These are phyloP conservation scores for Phytophthora kernoviae DNA, from an alignment of 352 stramenopile species.

Conservation along the genomic window DNA sequence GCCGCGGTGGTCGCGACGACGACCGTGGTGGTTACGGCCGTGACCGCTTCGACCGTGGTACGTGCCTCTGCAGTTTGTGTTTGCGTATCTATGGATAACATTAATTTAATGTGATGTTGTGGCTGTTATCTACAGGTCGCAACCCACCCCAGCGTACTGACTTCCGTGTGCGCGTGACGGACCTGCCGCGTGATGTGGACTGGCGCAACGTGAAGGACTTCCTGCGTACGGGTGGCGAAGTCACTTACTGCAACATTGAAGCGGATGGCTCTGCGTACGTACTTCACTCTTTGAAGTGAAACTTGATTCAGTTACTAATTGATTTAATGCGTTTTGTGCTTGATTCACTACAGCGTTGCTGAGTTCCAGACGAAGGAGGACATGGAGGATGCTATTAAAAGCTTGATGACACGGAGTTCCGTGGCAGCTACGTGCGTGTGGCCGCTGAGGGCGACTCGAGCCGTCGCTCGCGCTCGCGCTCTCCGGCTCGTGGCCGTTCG, in stretches of 20 bases:
- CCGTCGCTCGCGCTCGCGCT: slow-evolving; percentile 64
- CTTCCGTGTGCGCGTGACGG: slow-evolving; percentile 77
- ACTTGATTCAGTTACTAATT: slow-evolving; percentile 3
- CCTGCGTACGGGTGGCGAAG: slow-evolving; percentile 79
- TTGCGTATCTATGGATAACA: not conserved
- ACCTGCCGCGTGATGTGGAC: slow-evolving; percentile 77
- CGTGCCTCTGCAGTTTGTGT: slow-evolving; percentile 10
- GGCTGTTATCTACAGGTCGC: slow-evolving; percentile 40
- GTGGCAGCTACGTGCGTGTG: slow-evolving; percentile 82
- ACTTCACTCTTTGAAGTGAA: not conserved
- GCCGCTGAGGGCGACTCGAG: slow-evolving; percentile 45
- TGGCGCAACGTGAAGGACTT: slow-evolving; percentile 91
- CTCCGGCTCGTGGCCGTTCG: slow-evolving; percentile 60
- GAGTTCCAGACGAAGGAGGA: slow-evolving; percentile 85
- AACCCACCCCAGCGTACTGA: slow-evolving; percentile 80
- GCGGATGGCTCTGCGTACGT: slow-evolving; percentile 83
- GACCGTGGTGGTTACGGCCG: slow-evolving; percentile 36
- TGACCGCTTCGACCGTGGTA: slow-evolving; percentile 72
- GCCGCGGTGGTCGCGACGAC: slow-evolving; percentile 38
- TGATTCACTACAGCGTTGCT: slow-evolving; percentile 49
- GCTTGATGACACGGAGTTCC: slow-evolving; percentile 89
- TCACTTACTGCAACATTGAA: slow-evolving; percentile 88
- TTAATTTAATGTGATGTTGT: slow-evolving; percentile 1
- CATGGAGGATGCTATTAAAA: slow-evolving; percentile 88
- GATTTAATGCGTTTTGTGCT: not conserved